A percentile compares a stretch with the other conserved stretches of the same genome.
Evolutionary conservation across 768 basidiomycete genomes (phyloP).

Genomic region (Pholiota conissans): DNA sequence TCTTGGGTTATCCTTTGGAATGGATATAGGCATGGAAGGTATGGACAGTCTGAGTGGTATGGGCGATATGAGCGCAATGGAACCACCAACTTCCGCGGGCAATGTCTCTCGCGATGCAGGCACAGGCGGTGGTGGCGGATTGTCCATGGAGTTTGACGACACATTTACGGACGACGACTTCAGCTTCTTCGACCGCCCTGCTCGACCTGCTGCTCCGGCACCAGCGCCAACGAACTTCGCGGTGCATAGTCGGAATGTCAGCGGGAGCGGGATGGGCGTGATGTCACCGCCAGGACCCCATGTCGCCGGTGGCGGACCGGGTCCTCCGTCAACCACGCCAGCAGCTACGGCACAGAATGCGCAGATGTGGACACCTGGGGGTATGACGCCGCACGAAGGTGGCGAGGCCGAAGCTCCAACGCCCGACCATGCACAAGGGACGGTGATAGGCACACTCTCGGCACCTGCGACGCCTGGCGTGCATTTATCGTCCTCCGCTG

Average conservation of each 20-base stretch:
- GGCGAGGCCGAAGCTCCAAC: not conserved
- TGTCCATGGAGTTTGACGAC: slow-evolving; percentile 50
- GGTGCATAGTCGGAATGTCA: not conserved
- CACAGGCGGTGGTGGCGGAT: slow-evolving; percentile 30
- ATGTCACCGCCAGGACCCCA: too few relatives aligned
- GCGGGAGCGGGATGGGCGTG: not conserved
- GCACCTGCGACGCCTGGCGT: slow-evolving; percentile 49
- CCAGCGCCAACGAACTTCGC: slow-evolving; percentile 1
- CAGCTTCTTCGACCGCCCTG: slow-evolving; percentile 76
- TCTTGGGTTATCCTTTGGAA: slow-evolving; percentile 33
- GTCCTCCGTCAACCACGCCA: not conserved
- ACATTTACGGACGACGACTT: slow-evolving; percentile 88
- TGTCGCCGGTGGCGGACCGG: not conserved
- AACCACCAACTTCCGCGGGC: slow-evolving; percentile 27
- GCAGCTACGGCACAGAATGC: slow-evolving; percentile 3
- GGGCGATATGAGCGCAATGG: slow-evolving; percentile 22
- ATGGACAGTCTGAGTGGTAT: slow-evolving; percentile 37
- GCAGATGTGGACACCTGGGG: slow-evolving; percentile 26
- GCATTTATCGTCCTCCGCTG: slow-evolving; percentile 40
- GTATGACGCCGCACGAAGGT: slow-evolving; percentile 21
- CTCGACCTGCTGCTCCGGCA: slow-evolving; percentile 2
- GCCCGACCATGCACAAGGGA: not conserved
- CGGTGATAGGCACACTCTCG: slow-evolving; percentile 18
- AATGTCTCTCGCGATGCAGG: slow-evolving; percentile 8
- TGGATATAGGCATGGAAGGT: slow-evolving; percentile 10